Evolutionary conservation across 345 rosid genomes (phyloP).

Genomic region (Populus pruinosa): DNA sequence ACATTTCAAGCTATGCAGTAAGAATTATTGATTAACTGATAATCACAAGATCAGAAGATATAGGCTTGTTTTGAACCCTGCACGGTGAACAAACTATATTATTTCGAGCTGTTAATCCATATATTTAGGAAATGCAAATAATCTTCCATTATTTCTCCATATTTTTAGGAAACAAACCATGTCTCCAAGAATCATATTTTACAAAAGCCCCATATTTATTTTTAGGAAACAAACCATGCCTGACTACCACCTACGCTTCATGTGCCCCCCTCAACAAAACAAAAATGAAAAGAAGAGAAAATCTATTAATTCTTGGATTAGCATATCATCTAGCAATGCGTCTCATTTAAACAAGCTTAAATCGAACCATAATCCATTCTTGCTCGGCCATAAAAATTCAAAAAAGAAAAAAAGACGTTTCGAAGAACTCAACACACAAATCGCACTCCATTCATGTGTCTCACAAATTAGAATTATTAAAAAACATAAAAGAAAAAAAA

Average conservation of each 20-base stretch:
- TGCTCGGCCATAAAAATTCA: not conserved
- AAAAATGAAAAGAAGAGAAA: not conserved
- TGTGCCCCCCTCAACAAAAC: not conserved
- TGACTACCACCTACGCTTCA: no score
- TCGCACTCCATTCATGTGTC: not conserved
- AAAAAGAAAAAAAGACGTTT: not conserved
- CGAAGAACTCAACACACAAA: not conserved
- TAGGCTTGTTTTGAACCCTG: no score
- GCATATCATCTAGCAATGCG: conserved; percentile 3
- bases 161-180: not conserved
- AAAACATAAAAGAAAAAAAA: not conserved
- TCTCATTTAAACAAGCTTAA: not conserved
- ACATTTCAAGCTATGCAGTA: not conserved
- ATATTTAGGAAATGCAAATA: not conserved
- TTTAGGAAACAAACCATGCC: no score
- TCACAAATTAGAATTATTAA: not conserved
- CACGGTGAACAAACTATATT: no score
- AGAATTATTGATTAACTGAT: not conserved
- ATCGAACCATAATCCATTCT: not conserved
- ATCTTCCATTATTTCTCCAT: not conserved
- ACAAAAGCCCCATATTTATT: no score
- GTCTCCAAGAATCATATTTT: not conserved
- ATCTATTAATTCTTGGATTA: not conserved
- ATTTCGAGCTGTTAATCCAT: not conserved
- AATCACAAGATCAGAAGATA: not conserved